Evolutionary conservation across 176 grass and related monocot species (phyloP).

Genomic region (Secale cereale): DNA sequence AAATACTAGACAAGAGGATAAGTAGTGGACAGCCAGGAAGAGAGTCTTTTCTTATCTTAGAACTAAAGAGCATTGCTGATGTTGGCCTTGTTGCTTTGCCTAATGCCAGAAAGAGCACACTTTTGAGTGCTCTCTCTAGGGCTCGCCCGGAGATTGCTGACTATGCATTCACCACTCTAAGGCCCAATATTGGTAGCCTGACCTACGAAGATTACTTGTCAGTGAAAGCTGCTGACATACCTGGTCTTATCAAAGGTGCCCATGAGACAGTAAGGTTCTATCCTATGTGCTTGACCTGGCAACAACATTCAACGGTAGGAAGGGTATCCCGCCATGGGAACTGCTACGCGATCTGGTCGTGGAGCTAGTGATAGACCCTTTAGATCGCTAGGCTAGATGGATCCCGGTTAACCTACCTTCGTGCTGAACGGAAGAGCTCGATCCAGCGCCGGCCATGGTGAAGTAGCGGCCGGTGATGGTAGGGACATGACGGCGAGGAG

Average conservation of each 20-base stretch:
- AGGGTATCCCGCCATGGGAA: constrained; percentile 75
- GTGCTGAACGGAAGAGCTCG: too few species aligned
- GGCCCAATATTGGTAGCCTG: constrained; percentile 74
- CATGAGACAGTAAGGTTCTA: constrained; percentile 72
- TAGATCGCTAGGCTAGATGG: too few species aligned
- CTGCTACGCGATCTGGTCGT: constrained; percentile 57
- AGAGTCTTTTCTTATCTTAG: constrained; percentile 67
- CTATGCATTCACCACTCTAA: constrained; percentile 81
- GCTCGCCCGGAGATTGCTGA: constrained; percentile 64
- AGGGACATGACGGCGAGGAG: too few species aligned
- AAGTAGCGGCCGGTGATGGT: too few species aligned
- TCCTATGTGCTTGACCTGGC: constrained; percentile 75
- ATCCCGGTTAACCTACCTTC: too few species aligned
- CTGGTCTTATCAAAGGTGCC: constrained; percentile 83
- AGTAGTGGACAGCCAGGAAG: constrained; percentile 48
- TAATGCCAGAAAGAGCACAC: constrained; percentile 87
- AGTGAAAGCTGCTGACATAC: constrained; percentile 81
- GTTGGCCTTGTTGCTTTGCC: constrained; percentile 82
- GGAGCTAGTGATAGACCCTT: too few species aligned
- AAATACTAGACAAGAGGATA: constrained; percentile 33
- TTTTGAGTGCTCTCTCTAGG: constrained; percentile 65
- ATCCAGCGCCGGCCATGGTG: too few species aligned
- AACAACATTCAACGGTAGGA: constrained; percentile 43
- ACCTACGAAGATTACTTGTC: constrained; percentile 65
- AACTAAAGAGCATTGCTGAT: constrained; percentile 89